Percentiles rank a stretch among this genome's conserved stretches.
Conservation (phyloP, 2,329 filamentous ascomycete species). For the Trichothecium sympodiale region DNA sequence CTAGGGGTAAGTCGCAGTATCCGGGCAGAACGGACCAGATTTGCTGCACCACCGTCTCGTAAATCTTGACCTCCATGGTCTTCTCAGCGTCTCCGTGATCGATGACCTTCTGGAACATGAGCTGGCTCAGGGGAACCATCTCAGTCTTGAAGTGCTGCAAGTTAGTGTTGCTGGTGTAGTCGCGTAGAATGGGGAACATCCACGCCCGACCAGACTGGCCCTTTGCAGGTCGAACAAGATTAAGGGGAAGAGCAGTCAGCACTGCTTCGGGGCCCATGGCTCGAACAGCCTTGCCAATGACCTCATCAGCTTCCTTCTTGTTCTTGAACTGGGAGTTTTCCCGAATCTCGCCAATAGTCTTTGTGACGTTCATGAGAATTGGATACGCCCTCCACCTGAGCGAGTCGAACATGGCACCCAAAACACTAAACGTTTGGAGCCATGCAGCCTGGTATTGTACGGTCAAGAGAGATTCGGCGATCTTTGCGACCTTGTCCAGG, state of each 20-base stretch:
- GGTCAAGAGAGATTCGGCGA: constrained; percentile 63
- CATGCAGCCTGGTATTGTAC: constrained; percentile 91
- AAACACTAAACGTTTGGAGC: constrained; percentile 86
- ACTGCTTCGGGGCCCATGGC: constrained; percentile 86
- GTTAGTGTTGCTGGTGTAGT: constrained; percentile 81
- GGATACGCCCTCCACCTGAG: constrained; percentile 78
- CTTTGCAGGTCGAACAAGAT: constrained; percentile 65
- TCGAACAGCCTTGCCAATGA: constrained; percentile 76
- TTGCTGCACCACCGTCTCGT: constrained; percentile 90
- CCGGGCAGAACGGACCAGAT: constrained; percentile 90
- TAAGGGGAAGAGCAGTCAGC: constrained; percentile 72
- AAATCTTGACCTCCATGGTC: constrained; percentile 95
- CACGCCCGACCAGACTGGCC: constrained; percentile 81
- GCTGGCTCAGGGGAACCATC: constrained; percentile 80
- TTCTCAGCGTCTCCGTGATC: constrained; percentile 75
- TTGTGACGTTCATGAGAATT: constrained; percentile 64
- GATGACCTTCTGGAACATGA: constrained; percentile 79
- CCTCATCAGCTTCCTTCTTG: constrained; percentile 89
- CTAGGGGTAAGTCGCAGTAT: constrained; percentile 86
- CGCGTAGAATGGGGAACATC: constrained; percentile 84
- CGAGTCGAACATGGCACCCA: constrained; percentile 77
- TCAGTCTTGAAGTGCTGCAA: constrained; percentile 76
- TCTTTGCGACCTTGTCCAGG: constrained; percentile 67
- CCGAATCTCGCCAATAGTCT: constrained; percentile 75
- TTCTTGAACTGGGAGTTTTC: constrained; percentile 80